A percentile compares a stretch with the other conserved stretches of the same genome.
These are phyloP conservation scores for Clonostachys sp. DNA, from an alignment of 2,329 filamentous ascomycete species.

Conservation along the genomic window DNA sequence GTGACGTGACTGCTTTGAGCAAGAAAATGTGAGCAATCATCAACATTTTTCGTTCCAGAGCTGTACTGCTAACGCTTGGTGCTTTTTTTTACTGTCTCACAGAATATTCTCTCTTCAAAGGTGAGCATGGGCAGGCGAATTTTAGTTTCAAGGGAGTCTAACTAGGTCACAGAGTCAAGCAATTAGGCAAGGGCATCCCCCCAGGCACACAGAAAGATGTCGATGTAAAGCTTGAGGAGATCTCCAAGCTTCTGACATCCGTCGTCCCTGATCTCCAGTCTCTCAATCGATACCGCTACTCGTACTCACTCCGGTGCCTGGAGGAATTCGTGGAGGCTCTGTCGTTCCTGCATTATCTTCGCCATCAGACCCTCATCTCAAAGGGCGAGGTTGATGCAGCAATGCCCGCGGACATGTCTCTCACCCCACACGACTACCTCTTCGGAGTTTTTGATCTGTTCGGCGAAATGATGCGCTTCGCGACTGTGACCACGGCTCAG, in stretches of 20 bases:
- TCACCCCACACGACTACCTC: slow-evolving; percentile 82
- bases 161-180: slow-evolving; percentile 52
- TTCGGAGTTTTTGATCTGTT: slow-evolving; percentile 91
- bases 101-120: slow-evolving; percentile 11
- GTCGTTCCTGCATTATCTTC: slow-evolving; percentile 84
- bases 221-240: slow-evolving; percentile 63
- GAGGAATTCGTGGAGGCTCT: slow-evolving; percentile 95
- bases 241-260: slow-evolving; percentile 61
- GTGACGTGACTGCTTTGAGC: slow-evolving; percentile 88
- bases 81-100: not conserved
- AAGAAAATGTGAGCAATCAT: slow-evolving; percentile 79
- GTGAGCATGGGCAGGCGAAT: not conserved
- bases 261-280: slow-evolving; percentile 72
- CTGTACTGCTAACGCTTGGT: not conserved
- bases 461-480: slow-evolving; percentile 95
- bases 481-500: slow-evolving; percentile 81
- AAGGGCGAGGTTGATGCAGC: slow-evolving; percentile 52
- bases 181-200: slow-evolving; percentile 59
- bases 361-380: slow-evolving; percentile 69
- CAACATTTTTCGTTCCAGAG: too few species aligned
- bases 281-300: slow-evolving; percentile 80
- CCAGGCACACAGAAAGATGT: slow-evolving; percentile 66
- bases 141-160: not conserved
- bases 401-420: slow-evolving; percentile 47
- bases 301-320: slow-evolving; percentile 73